phyloP scores from a whole-genome alignment of 129 eudicot species.

The Oenanthe sinensis region DNA sequence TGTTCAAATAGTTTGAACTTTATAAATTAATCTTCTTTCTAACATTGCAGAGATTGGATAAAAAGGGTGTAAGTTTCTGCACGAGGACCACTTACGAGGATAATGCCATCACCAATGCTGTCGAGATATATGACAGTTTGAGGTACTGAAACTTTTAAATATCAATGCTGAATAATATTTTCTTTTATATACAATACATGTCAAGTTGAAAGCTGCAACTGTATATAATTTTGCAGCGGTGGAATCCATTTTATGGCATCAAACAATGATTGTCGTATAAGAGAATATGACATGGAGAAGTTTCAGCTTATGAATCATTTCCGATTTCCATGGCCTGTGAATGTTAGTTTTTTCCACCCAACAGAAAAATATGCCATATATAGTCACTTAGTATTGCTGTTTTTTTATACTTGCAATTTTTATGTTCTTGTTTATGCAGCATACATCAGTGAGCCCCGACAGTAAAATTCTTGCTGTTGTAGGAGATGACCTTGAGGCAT shows the following conservation, averaged over 20 bases:
- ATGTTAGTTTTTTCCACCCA: slow-evolving; percentile 37
- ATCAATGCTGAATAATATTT: not conserved
- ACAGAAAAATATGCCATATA: not conserved
- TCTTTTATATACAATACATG: not conserved
- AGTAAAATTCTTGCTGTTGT: slow-evolving; percentile 63
- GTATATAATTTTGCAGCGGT: slow-evolving; percentile 35
- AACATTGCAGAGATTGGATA: slow-evolving; percentile 53
- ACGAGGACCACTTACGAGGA: slow-evolving; percentile 77
- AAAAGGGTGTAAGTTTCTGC: slow-evolving; percentile 75
- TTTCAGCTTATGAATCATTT: slow-evolving; percentile 71
- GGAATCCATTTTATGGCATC: slow-evolving; percentile 67
- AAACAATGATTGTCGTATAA: slow-evolving; percentile 76
- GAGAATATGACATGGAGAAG: slow-evolving; percentile 85
- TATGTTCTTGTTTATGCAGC: slow-evolving; percentile 41
- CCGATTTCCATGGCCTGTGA: slow-evolving; percentile 87
- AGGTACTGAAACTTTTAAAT: slow-evolving; percentile 33
- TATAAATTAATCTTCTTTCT: not conserved
- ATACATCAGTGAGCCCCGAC: slow-evolving; percentile 81
- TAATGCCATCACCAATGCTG: slow-evolving; percentile 87
- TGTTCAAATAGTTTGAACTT: not conserved
- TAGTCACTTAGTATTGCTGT: not conserved
- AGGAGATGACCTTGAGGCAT: slow-evolving; percentile 70
- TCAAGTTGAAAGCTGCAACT: not conserved
- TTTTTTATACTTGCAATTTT: not conserved
- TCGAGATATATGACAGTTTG: slow-evolving; percentile 51